Evolutionary conservation across 768 basidiomycete species (phyloP).

Genomic region (Termitomyces bulborhizus): DNA sequence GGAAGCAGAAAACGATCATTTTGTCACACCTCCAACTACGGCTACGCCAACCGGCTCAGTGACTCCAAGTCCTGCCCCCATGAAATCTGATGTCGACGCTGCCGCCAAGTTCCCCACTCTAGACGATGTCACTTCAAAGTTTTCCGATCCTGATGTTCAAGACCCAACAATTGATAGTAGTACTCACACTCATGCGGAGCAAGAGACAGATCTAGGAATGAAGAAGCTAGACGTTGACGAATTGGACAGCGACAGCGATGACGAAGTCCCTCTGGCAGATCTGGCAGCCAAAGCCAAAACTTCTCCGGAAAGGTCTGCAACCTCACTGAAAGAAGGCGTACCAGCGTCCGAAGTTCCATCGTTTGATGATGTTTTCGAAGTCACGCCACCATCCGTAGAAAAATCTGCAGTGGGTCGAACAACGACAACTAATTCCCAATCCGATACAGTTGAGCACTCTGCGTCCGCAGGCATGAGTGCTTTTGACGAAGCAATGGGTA

Average conservation of each 20-base stretch:
- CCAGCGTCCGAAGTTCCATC: slow-evolving; percentile 12
- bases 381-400: slow-evolving; percentile 18
- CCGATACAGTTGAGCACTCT: slow-evolving; percentile 10
- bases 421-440: slow-evolving; percentile 3
- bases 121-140: slow-evolving; percentile 30
- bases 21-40: slow-evolving; percentile 55
- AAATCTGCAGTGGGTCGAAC: not conserved
- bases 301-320: slow-evolving; percentile 15
- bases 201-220: slow-evolving; percentile 48
- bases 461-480: slow-evolving; percentile 48
- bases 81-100: slow-evolving; percentile 9
- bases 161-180: slow-evolving; percentile 2
- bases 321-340: slow-evolving; percentile 5
- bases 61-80: slow-evolving; percentile 12
- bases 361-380: slow-evolving; percentile 58
- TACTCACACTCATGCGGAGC: slow-evolving; percentile 13
- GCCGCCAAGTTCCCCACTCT: slow-evolving; percentile 23
- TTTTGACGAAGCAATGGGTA: slow-evolving; percentile 73
- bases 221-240: slow-evolving; percentile 57
- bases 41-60: slow-evolving; percentile 16
- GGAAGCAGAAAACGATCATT: slow-evolving; percentile 44
- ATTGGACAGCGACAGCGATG: slow-evolving; percentile 45
- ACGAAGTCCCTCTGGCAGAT: slow-evolving; percentile 32
- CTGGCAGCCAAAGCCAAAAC: slow-evolving; percentile 21
- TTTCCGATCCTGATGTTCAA: slow-evolving; percentile 31